These are phyloP conservation scores for Termitomyces titanicus DNA, from an alignment of 768 basidiomycete species.

Conservation along the genomic window DNA sequence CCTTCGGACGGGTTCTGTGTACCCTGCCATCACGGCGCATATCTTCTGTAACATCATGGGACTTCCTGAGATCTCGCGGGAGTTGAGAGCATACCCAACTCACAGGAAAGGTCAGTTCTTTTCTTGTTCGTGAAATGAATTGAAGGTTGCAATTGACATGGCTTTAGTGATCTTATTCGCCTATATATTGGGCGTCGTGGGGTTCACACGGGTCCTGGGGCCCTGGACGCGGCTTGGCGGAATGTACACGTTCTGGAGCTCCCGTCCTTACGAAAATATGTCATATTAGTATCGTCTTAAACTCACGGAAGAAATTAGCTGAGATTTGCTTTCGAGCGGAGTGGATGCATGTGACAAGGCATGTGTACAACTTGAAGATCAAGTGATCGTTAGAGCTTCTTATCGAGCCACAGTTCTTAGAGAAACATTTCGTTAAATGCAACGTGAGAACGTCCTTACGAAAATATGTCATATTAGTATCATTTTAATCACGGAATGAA, in stretches of 20 bases:
- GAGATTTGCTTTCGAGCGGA: background rate
- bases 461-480: conserved; percentile 12
- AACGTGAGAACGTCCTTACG: too few relatives aligned
- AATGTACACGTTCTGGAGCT: conserved; percentile 45
- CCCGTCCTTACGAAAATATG: conserved; percentile 13
- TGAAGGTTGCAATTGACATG: conserved; percentile 6
- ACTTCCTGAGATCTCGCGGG: conserved; percentile 62
- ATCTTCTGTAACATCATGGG: conserved; percentile 96
- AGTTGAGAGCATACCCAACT: conserved; percentile 49
- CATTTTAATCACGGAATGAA: background rate
- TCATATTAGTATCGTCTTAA: conserved; percentile 4
- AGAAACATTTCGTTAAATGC: too few relatives aligned
- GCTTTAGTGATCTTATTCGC: conserved; percentile 46
- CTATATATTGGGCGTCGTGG: conserved; percentile 59
- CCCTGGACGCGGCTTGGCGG: conserved; percentile 42
- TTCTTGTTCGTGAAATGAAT: conserved; percentile 5
- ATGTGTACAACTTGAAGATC: background rate
- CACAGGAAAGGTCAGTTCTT: conserved; percentile 46
- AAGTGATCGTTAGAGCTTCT: too few relatives aligned
- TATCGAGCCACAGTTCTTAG: too few relatives aligned
- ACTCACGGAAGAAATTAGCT: background rate
- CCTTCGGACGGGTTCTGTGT: conserved; percentile 78
- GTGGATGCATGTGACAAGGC: background rate
- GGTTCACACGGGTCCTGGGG: conserved; percentile 51
- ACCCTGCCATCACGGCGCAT: conserved; percentile 77